phyloP scores from a whole-genome alignment of 129 eudicot genomes.

The Pittosporum tobira region DNA sequence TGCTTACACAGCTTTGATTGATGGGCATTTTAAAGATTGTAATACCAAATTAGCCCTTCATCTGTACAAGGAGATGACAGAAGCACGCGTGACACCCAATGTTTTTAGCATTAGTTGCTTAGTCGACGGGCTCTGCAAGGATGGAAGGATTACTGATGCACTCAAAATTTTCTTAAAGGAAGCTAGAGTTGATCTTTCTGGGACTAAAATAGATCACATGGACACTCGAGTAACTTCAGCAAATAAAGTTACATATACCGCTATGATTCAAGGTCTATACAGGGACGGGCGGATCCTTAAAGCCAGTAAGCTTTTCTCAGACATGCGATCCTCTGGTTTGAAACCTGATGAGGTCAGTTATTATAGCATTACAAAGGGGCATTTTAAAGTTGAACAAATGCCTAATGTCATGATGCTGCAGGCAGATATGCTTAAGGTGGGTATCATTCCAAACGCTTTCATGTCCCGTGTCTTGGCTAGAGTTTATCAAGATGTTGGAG shows the following conservation, averaged over 20 bases:
- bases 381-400: conserved; percentile 34
- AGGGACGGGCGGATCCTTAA: conserved; percentile 45
- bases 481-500: conserved; percentile 45
- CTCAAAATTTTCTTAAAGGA: conserved; percentile 49
- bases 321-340: conserved; percentile 53
- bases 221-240: conserved; percentile 15
- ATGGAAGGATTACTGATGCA: conserved; percentile 64
- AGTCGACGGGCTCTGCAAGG: conserved; percentile 75
- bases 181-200: neutral
- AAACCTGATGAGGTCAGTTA: conserved; percentile 48
- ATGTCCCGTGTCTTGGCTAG: conserved; percentile 37
- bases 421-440: conserved; percentile 74
- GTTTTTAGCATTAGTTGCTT: conserved; percentile 56
- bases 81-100: conserved; percentile 51
- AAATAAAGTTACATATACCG: conserved; percentile 48
- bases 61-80: conserved; percentile 54
- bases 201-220: neutral
- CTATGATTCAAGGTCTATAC: conserved; percentile 65
- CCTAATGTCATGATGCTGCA: conserved; percentile 61
- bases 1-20: conserved; percentile 58
- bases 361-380: conserved; percentile 30
- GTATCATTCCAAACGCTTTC: conserved; percentile 34
- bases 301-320: conserved; percentile 70
- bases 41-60: conserved; percentile 50
- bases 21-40: conserved; percentile 65